Base-by-base conservation (phyloP, 805 yeast species). In the Candida schatavii region DNA sequence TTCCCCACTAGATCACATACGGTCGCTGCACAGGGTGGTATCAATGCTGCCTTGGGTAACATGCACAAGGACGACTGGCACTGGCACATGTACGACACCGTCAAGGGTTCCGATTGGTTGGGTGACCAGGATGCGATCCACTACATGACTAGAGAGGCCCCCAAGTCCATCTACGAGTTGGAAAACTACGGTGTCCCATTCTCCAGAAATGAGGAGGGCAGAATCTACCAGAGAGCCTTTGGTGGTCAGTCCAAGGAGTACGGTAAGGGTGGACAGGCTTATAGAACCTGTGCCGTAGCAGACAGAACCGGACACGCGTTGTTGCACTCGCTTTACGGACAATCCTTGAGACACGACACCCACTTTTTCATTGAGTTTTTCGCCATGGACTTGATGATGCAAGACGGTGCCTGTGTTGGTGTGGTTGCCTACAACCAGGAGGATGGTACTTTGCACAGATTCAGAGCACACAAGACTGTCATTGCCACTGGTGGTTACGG, bases 11-110 rank as follows among this genome's bases (percentile, higher is more conserved):
- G 99, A 72, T 90, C 97, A 15, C 99, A 91, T 66, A 91, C 99
- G 17, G 99, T 91, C 39, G 98, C 98, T 44, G 99, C 99, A 39
- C 99, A 91, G 72, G 99, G 99, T 72, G 99, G 99, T 74, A 93
- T 91, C 70, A 91, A 91, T 61, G 99, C 98, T 52, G 99, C 99
- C 23, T 77, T 91, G 51, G 99, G 98, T 55, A 91, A 91, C 77
- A 91, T 91, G 96, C 98, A 93, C 74, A 77, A 80, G 54, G 99
- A 91, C 68, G 90, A 90, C 74, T 91, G 99, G 99, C 95, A 88
- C 69, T 93, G 98, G 97, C 99, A 91, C 70, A 90, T 91, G 97
- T 91, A 93, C 71, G 99, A 91, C 64, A 91, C 99, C 57, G 98
- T 91, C 56, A 91, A 91, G 74, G 99, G 99, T 50, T 89, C 97